A percentile compares a stretch with the other conserved stretches of the same genome.
Conservation (phyloP, 305 asterid genomes). For the Andrographis paniculata region DNA sequence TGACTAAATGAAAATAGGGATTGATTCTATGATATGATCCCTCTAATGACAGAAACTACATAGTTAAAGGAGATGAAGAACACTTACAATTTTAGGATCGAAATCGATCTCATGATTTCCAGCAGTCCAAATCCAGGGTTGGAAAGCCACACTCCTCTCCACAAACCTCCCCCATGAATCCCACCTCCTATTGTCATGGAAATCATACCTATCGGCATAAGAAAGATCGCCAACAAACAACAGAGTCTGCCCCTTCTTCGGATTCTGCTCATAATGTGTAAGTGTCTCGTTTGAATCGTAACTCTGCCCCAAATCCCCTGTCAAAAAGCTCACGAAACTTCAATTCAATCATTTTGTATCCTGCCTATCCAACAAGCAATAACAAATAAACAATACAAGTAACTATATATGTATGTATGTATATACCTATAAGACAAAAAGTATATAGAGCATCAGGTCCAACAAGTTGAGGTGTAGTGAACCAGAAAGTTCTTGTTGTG, state of each 20-base stretch:
- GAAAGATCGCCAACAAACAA: constrained; percentile 75
- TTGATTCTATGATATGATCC: too few species aligned
- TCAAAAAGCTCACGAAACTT: neutral
- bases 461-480: constrained; percentile 55
- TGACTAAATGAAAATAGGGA: too few species aligned
- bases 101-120: too few species aligned
- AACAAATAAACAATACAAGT: neutral
- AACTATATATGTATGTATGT: too few species aligned
- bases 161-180: too few species aligned
- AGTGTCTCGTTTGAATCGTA: constrained; percentile 72
- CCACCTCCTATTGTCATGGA: too few species aligned
- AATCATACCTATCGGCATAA: too few species aligned
- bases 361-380: neutral
- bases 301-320: constrained; percentile 93
- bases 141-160: too few species aligned
- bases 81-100: too few species aligned
- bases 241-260: constrained; percentile 64
- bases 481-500: constrained; percentile 54
- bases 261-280: constrained; percentile 69
- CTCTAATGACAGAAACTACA: too few species aligned
- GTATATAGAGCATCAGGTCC: constrained; percentile 84
- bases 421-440: constrained; percentile 73
- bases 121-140: too few species aligned
- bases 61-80: too few species aligned
- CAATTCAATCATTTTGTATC: neutral